Base-by-base conservation (phyloP, 1,284 basidiomycete genomes). In the Hemileia vastatrix region DNA sequence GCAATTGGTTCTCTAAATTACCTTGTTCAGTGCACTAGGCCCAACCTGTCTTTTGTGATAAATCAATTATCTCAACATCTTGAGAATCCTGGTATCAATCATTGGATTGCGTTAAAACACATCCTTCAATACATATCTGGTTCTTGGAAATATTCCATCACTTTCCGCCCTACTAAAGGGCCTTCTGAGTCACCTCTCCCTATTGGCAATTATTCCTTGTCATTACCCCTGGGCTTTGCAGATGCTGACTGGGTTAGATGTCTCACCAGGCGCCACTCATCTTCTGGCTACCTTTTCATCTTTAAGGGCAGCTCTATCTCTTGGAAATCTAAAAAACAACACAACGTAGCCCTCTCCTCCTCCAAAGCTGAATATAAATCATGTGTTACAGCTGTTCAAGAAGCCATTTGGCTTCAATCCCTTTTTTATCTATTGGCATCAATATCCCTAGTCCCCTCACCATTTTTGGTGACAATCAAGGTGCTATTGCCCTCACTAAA, bases 281-380 rank as follows among this genome's bases (percentile, higher is more conserved):
- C 23, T 13, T 3, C 4, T 13, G 4, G 4, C n/a, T n/a, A n/a
- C n/a, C n/a, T n/a, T n/a, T n/a, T n/a, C n/a, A n/a, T n/a, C n/a
- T n/a, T n/a, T n/a, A n/a, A n/a, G n/a, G n/a, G n/a, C 19, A 27
- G 50, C n/a, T 19, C 50, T 19, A 52, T 52, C 50, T 52, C 50
- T 27, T 52, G 50, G 50, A 52, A 31, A 8, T 52, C 19, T 5
- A 19, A 27, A 24, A 52, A 52, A 31, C 50, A 52, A 31, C 18
- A 6, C 18, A 52, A n/a, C 3, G 50, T 52, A 5, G 18, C 50
- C 15, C 50, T 31, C 15, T 52, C 50, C 4, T 19, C 18, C 19
- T 19, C 50, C 50, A 52, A 52, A 52, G 50, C 50, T 23, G 50
- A 52, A n/a, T 52, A 52, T 24, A 31, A 52, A 52, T n/a, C 50